A percentile compares a stretch with the other conserved stretches of the same genome.
Conservation (phyloP, 2,329 filamentous ascomycete species). For the Diaporthe longicolla region DNA sequence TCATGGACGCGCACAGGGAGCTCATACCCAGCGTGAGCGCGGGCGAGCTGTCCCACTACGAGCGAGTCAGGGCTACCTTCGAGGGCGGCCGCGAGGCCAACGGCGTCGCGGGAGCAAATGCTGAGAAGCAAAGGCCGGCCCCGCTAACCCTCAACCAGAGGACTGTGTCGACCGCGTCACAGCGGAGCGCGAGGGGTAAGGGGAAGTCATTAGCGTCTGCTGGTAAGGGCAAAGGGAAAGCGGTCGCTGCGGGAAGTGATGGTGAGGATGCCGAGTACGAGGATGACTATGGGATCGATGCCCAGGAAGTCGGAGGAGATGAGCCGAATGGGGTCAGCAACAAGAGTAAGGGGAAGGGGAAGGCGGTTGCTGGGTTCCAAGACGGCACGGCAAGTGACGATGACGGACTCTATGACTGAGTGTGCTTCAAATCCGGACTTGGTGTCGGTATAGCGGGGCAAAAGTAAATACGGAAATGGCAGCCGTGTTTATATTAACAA, state of each 20-base stretch:
- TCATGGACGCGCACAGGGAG: conserved; percentile 83
- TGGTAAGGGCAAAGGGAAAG: conserved; percentile 54
- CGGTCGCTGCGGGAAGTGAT: conserved; percentile 56
- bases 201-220: conserved; percentile 49
- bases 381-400: conserved; percentile 70
- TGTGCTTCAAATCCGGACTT: background rate
- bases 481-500: background rate
- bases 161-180: conserved; percentile 49
- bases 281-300: conserved; percentile 49
- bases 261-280: conserved; percentile 54
- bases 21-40: conserved; percentile 94
- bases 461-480: conserved; percentile 15
- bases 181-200: conserved; percentile 52
- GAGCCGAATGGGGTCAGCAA: conserved; percentile 45
- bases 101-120: conserved; percentile 52
- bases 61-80: conserved; percentile 84
- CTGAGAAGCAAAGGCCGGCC: conserved; percentile 44
- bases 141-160: conserved; percentile 46
- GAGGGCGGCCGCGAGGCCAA: conserved; percentile 72
- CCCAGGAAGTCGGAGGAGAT: conserved; percentile 45
- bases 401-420: conserved; percentile 67
- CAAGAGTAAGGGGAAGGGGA: conserved; percentile 56
- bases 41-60: conserved; percentile 93
- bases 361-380: conserved; percentile 66
- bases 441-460: background rate